These are phyloP conservation scores for Thymus quinquecostatus DNA, from an alignment of 257 asterid genomes.

Conservation along the genomic window DNA sequence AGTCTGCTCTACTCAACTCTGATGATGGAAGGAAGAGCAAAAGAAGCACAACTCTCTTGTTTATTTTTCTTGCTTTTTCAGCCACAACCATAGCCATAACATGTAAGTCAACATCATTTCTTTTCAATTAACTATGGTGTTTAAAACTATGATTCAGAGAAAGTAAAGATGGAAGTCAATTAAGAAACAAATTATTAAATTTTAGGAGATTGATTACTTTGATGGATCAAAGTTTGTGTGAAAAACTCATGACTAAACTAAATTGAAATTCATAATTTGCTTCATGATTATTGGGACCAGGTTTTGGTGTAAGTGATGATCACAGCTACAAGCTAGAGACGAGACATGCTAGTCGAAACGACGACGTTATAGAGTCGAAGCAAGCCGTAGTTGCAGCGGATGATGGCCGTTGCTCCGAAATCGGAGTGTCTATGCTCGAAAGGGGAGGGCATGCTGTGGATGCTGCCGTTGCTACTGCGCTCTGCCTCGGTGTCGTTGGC, in stretches of 20 bases:
- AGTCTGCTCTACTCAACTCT: constrained; percentile 35
- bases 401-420: constrained; percentile 83
- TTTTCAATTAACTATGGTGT: not conserved
- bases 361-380: constrained; percentile 52
- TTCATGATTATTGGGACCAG: constrained; percentile 14
- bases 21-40: constrained; percentile 19
- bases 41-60: constrained; percentile 27
- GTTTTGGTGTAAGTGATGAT: constrained; percentile 34
- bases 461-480: constrained; percentile 79
- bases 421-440: constrained; percentile 60
- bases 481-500: constrained; percentile 79
- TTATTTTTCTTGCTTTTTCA: constrained; percentile 33
- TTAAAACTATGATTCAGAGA: not conserved
- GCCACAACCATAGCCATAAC: constrained; percentile 40
- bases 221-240: too few relatives aligned
- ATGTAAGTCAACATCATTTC: constrained; percentile 39
- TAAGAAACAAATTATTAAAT: too few relatives aligned
- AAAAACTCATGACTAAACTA: too few relatives aligned
- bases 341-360: constrained; percentile 17
- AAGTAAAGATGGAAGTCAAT: too few relatives aligned
- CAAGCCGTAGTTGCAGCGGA: constrained; percentile 84
- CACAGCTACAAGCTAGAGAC: constrained; percentile 5
- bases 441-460: constrained; percentile 86
- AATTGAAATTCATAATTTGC: not conserved
- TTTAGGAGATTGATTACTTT: too few relatives aligned